These are phyloP conservation scores for Aspergillus felis DNA, from an alignment of 2,329 filamentous ascomycete genomes.

Conservation along the genomic window DNA sequence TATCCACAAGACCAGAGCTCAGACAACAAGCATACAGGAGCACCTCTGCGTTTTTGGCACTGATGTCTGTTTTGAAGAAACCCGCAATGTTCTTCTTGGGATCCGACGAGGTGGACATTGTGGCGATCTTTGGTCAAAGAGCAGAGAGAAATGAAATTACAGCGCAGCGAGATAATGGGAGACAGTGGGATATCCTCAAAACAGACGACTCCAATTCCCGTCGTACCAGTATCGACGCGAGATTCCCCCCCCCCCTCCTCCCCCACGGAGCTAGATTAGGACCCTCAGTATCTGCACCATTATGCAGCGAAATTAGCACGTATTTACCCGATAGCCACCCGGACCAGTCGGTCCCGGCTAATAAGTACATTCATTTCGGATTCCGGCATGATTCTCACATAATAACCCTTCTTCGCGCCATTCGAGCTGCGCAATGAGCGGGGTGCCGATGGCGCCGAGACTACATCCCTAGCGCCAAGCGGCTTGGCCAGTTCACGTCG, in stretches of 20 bases:
- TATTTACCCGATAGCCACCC: background rate
- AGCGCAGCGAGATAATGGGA: background rate
- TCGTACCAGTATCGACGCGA: background rate
- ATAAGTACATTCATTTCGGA: background rate
- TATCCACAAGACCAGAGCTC: conserved; percentile 25
- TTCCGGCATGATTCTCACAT: background rate
- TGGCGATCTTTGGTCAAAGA: too few species aligned
- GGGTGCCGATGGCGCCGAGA: background rate
- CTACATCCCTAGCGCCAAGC: background rate
- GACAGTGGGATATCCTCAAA: background rate
- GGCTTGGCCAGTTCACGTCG: background rate
- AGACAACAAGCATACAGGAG: conserved; percentile 26
- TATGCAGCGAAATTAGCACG: background rate
- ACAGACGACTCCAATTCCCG: background rate
- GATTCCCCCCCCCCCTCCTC: background rate
- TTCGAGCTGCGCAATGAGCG: background rate
- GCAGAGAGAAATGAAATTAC: background rate
- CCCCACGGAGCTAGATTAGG: background rate
- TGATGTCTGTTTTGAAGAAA: conserved; percentile 18
- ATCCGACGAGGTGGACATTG: conserved; percentile 1
- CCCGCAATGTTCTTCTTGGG: conserved; percentile 4
- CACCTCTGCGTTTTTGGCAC: conserved; percentile 21
- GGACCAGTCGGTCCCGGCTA: background rate
- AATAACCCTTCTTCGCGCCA: background rate
- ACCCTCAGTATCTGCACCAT: background rate